Percentiles rank a stretch among this genome's conserved stretches.
phyloP scores from a whole-genome alignment of 2,329 filamentous ascomycete genomes.

The Macrophomina pseudophaseolina region DNA sequence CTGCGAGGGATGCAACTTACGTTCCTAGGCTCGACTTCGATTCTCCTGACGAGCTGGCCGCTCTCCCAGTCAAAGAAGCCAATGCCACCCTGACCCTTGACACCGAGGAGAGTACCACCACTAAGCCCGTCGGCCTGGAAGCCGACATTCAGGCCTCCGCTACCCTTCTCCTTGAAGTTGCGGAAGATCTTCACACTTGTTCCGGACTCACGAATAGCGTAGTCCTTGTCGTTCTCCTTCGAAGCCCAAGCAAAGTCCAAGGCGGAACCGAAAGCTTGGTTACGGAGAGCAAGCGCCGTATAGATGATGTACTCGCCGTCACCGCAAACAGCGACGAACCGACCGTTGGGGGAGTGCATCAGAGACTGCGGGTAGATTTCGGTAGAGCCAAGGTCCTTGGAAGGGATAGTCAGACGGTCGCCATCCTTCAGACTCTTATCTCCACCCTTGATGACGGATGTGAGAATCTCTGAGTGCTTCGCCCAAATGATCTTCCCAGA shows the following conservation, averaged over 20 bases:
- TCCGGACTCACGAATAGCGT: conserved; percentile 91
- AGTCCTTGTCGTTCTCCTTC: conserved; percentile 98
- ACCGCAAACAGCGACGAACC: conserved; percentile 87
- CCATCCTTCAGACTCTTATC: conserved; percentile 87
- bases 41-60: conserved; percentile 85
- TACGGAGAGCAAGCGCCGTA: conserved; percentile 93
- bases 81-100: conserved; percentile 92
- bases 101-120: conserved; percentile 87
- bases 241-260: conserved; percentile 97
- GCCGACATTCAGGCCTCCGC: conserved; percentile 82
- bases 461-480: conserved; percentile 91
- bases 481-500: conserved; percentile 98
- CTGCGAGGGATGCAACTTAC: conserved; percentile 44
- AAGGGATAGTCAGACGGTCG: conserved; percentile 80
- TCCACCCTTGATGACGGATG: conserved; percentile 90
- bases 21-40: conserved; percentile 75
- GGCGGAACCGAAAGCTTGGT: conserved; percentile 95
- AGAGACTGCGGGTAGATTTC: conserved; percentile 97
- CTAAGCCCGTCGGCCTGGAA: conserved; percentile 93
- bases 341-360: conserved; percentile 92
- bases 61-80: conserved; percentile 97
- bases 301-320: conserved; percentile 99
- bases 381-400: conserved; percentile 93
- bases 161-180: conserved; percentile 92
- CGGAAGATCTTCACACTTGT: conserved; percentile 97